Percentiles rank a stretch among this genome's conserved stretches.
These are phyloP conservation scores for Sclerotinia spermophila DNA, from an alignment of 2,329 filamentous ascomycete genomes.

Conservation along the genomic window DNA sequence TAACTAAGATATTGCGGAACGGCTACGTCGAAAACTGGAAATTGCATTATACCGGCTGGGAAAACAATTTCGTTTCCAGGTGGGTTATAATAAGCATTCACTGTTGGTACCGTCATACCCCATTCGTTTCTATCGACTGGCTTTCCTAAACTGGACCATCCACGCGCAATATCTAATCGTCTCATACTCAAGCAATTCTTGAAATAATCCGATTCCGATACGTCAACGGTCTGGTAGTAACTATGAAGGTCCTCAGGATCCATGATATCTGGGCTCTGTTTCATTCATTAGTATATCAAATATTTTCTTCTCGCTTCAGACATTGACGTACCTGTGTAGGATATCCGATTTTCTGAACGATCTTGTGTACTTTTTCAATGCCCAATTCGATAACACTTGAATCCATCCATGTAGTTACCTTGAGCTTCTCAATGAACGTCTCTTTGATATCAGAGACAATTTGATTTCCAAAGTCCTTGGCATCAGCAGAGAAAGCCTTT, in stretches of 20 bases:
- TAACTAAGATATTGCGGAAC: constrained; percentile 64
- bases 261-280: constrained; percentile 54
- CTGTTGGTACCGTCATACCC: constrained; percentile 56
- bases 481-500: constrained; percentile 62
- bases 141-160: constrained; percentile 57
- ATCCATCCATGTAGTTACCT: constrained; percentile 61
- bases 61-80: constrained; percentile 61
- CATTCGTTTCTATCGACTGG: constrained; percentile 59
- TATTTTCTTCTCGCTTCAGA: neutral
- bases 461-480: constrained; percentile 63
- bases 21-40: constrained; percentile 59
- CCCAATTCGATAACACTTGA: constrained; percentile 55
- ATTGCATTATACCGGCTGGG: constrained; percentile 67
- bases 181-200: constrained; percentile 52
- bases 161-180: constrained; percentile 45
- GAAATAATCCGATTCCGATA: constrained; percentile 53
- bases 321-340: constrained; percentile 46
- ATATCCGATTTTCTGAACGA: constrained; percentile 66
- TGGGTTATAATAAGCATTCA: constrained; percentile 64
- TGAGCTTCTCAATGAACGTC: constrained; percentile 59
- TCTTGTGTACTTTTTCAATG: constrained; percentile 62
- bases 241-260: constrained; percentile 52
- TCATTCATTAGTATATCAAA: constrained; percentile 21
- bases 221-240: constrained; percentile 53
- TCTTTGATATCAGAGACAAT: constrained; percentile 69